Evolutionary conservation across 192 early-diverging fungal species (phyloP), one percentile per base, ranked within the genome.

Genomic region (Jimgerdemannia flammicorona): DNA sequence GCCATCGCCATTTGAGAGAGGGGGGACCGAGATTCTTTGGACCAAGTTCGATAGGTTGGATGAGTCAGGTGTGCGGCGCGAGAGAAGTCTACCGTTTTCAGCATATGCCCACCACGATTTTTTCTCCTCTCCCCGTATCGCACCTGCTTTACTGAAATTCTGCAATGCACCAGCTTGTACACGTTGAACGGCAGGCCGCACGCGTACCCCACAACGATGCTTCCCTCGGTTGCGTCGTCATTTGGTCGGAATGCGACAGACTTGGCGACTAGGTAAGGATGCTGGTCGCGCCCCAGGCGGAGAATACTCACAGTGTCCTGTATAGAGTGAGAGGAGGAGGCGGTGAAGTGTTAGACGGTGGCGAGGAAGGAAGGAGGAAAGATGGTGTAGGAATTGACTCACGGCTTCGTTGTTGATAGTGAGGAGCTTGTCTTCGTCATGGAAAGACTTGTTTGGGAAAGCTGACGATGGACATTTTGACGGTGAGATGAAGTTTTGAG

Each of bases 391-490:
- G 83, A 75, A 59, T 80, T 71, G 3, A 77, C 49, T 4, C 11
- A 54, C 49, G 6, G 49, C 11, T 4, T 71, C 74, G n/a, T 84
- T 85, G 70, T 90, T 90, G 39, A 88, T 74, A 40, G 92, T 78
- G 74, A 87, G 91, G 19, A 96, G 80, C 72, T 92, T 93, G 43
- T 91, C 79, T 66, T 91, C 86, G 4, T 92, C 94, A 9, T n/a
- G 96, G 95, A 80, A 97, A 98, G 76, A 96, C 96, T 80, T 95
- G 88, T 39, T 85, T 86, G 77, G 95, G 88, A 77, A 93, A 99
- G 74, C 88, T 89, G 69, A 88, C 81, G 65, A 99, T 85, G 2
- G 96, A 96, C 75, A 94, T 95, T 72, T 92, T 94, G 80, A 96
- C 88, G 67, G 90, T 92, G 19, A 85, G 84, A 43, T 87, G 91